Evolutionary conservation across 805 yeast species (phyloP), one percentile per base, ranked within the genome.

Genomic region (Hemisphaericaspora nanyangensis): DNA sequence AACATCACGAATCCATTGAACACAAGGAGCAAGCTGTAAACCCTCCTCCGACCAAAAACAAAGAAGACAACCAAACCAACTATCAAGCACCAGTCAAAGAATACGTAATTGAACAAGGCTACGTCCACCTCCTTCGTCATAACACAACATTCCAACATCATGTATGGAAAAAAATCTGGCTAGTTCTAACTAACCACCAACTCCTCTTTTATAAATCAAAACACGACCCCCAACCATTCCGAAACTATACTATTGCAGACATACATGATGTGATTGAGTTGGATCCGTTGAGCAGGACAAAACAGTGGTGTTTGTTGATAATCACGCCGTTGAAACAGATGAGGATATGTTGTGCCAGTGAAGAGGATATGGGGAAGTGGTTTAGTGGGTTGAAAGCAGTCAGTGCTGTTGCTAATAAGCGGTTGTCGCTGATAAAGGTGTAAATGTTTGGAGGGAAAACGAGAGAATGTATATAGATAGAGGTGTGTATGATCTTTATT

Each of bases 221-320:
- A 27, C 31, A 20, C 6, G 8, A 5, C 6, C 16, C 15, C 6
- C 15, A 20, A 13, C 22, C 19, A 30, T 68, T 2, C 39, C 52
- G 42, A 66, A 70, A 44, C 43, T 54, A 12, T 35, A 36, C 7
- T 40, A 49, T 35, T 12, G 52, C 52, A 5, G 64, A 68, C 18
- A 46, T 75, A 12, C 49, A 68, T 10, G 80, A 75, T 44, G 76
- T 68, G 18, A 71, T 75, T 25, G 80, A 76, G 46, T 49, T 74
- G 20, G 80, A 76, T 40, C 71, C 77, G 1, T 37, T 71, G 29
- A 63, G 75, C 12, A 61, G 58, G 39, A 51, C 70, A 16, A 72
- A 67, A 45, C 45, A 45, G 29, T 72, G 65, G 61, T 75, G 80
- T 46, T 51, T 76, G 49, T 54, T 72, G 39, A 55, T 76, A 13